A percentile compares a stretch with the other conserved stretches of the same genome.
Conservation (phyloP, 1,284 basidiomycete species). For the Cronartium ribicola region DNA sequence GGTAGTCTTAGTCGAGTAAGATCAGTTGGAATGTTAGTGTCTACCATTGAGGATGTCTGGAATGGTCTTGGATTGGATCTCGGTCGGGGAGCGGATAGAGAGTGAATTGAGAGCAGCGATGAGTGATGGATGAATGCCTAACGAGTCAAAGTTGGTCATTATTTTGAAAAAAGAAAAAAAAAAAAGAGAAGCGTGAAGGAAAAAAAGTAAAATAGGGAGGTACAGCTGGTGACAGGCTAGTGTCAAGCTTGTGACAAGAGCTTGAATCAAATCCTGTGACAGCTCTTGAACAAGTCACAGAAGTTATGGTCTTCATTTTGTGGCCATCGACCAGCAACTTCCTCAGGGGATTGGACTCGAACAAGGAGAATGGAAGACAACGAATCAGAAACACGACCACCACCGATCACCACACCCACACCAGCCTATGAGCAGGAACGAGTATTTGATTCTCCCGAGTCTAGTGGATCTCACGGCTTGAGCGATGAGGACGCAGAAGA, state of each 20-base stretch:
- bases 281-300: not conserved
- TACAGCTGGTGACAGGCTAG: not conserved
- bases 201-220: not conserved
- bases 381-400: not conserved
- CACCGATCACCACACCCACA: not conserved
- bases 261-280: not conserved
- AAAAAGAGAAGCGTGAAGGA: not conserved
- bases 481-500: conserved; percentile 43
- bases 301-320: not conserved
- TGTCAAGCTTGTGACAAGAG: not conserved
- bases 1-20: conserved; percentile 44
- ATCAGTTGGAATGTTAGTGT: conserved; percentile 32
- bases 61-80: conserved; percentile 84
- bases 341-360: not conserved
- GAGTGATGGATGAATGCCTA: conserved; percentile 71
- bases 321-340: not conserved
- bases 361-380: conserved; percentile 6
- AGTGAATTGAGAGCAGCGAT: conserved; percentile 69
- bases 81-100: conserved; percentile 80
- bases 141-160: conserved; percentile 50
- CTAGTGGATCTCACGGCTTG: not conserved
- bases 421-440: too few species aligned
- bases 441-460: too few species aligned
- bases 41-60: conserved; percentile 74
- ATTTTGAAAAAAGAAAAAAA: not conserved